These are phyloP conservation scores for Trichoderma koningiopsis DNA, from an alignment of 2,329 filamentous ascomycete species.

Conservation along the genomic window DNA sequence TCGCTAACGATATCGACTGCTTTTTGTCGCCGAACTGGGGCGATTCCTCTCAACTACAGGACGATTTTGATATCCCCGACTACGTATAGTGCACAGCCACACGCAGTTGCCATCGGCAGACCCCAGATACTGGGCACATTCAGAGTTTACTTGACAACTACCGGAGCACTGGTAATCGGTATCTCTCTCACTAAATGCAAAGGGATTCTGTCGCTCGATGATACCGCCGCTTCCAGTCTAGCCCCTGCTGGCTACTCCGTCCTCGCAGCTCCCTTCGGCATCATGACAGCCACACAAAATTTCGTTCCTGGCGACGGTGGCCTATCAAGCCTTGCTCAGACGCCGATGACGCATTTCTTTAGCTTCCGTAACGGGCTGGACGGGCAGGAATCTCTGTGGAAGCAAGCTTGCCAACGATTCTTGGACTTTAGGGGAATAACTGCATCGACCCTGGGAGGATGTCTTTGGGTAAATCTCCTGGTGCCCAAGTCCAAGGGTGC, in stretches of 20 bases:
- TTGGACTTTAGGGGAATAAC: constrained; percentile 55
- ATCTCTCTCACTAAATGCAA: constrained; percentile 51
- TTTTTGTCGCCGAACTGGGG: constrained; percentile 52
- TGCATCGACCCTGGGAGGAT: constrained; percentile 45
- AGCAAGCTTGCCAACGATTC: constrained; percentile 52
- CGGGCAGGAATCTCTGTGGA: constrained; percentile 50
- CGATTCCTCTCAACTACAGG: constrained; percentile 56
- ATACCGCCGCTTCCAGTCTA: constrained; percentile 44
- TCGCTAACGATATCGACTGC: constrained; percentile 52
- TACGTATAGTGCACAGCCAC: constrained; percentile 27
- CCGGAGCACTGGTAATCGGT: constrained; percentile 55
- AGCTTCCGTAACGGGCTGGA: constrained; percentile 46
- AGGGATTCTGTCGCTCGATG: constrained; percentile 51
- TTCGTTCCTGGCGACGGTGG: constrained; percentile 29
- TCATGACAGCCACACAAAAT: constrained; percentile 38
- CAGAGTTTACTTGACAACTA: constrained; percentile 58
- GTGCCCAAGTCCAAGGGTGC: constrained; percentile 49
- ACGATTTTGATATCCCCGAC: constrained; percentile 51
- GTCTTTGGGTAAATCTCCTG: constrained; percentile 55
- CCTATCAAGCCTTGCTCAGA: constrained; percentile 48
- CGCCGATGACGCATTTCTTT: constrained; percentile 55
- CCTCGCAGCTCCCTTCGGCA: constrained; percentile 58
- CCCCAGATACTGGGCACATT: constrained; percentile 51
- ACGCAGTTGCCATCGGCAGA: constrained; percentile 28
- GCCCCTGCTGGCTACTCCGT: constrained; percentile 49